Evolutionary conservation across 2,329 filamentous ascomycete genomes (phyloP), one percentile per base, ranked within the genome.

Genomic region (Ceratocystis smalleyi): DNA sequence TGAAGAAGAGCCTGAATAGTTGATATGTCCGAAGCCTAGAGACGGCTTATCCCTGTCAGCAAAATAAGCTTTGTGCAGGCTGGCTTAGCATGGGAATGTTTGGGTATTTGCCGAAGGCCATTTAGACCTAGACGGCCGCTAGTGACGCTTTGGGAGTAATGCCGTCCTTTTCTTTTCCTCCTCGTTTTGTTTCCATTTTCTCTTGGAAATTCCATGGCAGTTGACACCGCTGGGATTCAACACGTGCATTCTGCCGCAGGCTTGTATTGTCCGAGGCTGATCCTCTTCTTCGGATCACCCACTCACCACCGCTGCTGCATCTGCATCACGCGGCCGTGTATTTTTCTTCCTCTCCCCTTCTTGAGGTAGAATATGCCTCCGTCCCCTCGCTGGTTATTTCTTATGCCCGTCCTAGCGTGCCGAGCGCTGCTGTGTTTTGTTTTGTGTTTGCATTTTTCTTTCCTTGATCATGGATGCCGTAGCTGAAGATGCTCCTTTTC

Each of bases 51-150:
- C 24, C 51, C 5, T 57, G 54, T 57, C 54, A 12, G 32, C 54
- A 24, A 57, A 57, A 57, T n/a, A 57, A 57, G 54, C 54, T 57
- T 57, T 57, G 30, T 57, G 54, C 15, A 57, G 54, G 1, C 22
- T 17, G 17, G 17, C 47, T 51, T 51, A 17, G 47, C 17, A 12
- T n/a, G n/a, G 47, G 47, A 35, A 30, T 35, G 30, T 8, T 57
- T 30, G 19, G 17, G n/a, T 8, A 57, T 57, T 57, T 57, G 54
- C 30, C 54, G 54, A 35, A 30, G 27, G 30, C 17, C 27, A 32
- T 57, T 35, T 22, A 10, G 22, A 19, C 30, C 19, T 22, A 10
- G 22, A 19, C 30, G 1, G n/a, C 17, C 54, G 32, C 54, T 35
- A 57, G 54, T 57, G 54, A 57, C 54, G 30, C 4, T 60, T 27